Base-by-base conservation (phyloP, 805 yeast species). In the Lipomyces japonicus region DNA sequence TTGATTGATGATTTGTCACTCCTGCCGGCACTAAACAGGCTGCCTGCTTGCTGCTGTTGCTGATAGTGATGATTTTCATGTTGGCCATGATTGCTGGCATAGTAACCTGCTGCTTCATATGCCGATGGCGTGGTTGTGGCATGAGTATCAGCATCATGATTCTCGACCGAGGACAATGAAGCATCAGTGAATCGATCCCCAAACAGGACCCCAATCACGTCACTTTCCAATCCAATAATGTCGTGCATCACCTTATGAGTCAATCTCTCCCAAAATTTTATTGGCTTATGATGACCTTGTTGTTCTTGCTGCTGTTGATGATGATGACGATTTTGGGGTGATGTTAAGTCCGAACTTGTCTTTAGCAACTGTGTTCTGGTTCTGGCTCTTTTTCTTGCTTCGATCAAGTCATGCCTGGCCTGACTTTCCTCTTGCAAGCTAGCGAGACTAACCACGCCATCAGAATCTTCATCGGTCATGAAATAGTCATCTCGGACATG, bases 191-290 rank as follows among this genome's bases (percentile, higher is more conserved):
- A 40, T 52, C 63, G 39, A 55, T 43, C 38, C 60, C 59, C n/a
- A n/a, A 34, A 6, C 7, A 70, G 57, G 24, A 68, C 61, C 50
- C 67, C 71, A 45, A 69, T 53, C 6, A 68, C 65, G 40, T 64
- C 62, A 45, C 68, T 71, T 49, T 69, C 65, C 46, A 67, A 41
- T 23, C 69, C 66, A 39, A 68, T 61, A 35, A 65, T 56, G 48
- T 62, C 63, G 32, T 61, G 60, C 14, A 68, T 50, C 19, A 63
- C 61, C 4, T 51, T 44, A 14, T 57, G 57, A 4, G 61, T 55
- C 37, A 59, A 18, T n/a, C 50, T 35, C 4, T 37, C 45, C 55
- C 57, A 57, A 37, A 50, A 51, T n/a, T n/a, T n/a, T n/a, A n/a
- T n/a, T 23, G 48, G 52, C 12, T 14, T 14, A 28, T 28, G 32